A percentile compares a stretch with the other conserved stretches of the same genome.
Evolutionary conservation across 192 early-diverging fungal species (phyloP).

Genomic region (Phlyctochytrium planicorne): DNA sequence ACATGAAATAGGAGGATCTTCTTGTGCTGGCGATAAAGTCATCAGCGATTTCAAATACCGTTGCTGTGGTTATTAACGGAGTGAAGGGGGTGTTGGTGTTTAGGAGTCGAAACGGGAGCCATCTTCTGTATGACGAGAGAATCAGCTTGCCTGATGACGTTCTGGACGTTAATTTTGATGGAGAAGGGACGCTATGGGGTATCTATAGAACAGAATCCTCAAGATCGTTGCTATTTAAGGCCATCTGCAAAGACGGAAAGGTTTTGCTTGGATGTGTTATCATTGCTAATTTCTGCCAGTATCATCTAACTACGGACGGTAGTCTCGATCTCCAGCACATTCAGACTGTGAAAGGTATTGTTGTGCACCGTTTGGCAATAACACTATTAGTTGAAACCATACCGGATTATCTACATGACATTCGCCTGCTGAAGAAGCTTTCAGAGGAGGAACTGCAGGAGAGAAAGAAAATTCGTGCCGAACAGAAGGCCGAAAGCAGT

Average conservation of each 20-base stretch:
- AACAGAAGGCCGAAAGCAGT: neutral
- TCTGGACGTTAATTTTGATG: conserved; percentile 17
- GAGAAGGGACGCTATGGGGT: too few relatives aligned
- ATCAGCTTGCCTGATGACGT: conserved; percentile 7
- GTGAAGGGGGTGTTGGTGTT: conserved; percentile 15
- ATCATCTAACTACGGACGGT: too few relatives aligned
- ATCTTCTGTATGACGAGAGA: neutral
- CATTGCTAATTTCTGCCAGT: too few relatives aligned
- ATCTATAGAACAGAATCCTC: too few relatives aligned
- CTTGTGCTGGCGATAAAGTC: conserved; percentile 8
- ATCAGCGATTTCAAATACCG: neutral
- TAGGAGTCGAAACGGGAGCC: neutral
- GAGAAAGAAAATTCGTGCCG: neutral
- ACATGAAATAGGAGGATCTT: conserved; percentile 1
- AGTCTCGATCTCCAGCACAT: too few relatives aligned
- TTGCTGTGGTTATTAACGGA: conserved; percentile 13
- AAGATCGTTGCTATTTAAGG: too few relatives aligned
- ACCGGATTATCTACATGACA: conserved; percentile 6
- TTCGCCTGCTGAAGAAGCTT: conserved; percentile 16
- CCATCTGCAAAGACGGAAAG: neutral
- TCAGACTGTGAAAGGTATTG: too few relatives aligned
- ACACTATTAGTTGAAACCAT: neutral
- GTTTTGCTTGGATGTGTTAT: too few relatives aligned
- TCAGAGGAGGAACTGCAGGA: conserved; percentile 17
- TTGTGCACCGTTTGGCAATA: too few relatives aligned